These are phyloP conservation scores for Furcasterigmium furcatum DNA, from an alignment of 2,329 filamentous ascomycete genomes.

Conservation along the genomic window DNA sequence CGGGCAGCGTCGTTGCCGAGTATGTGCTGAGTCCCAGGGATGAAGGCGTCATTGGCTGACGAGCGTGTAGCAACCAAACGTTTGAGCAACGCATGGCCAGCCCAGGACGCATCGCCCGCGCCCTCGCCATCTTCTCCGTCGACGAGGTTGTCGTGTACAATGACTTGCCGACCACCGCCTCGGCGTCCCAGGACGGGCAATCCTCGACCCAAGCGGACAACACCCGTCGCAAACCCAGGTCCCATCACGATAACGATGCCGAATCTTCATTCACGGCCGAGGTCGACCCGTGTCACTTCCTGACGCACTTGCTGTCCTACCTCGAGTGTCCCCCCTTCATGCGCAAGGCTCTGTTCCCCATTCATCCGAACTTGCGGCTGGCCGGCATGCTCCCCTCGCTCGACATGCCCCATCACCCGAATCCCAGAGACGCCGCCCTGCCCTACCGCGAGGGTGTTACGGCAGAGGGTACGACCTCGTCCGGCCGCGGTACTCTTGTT, in stretches of 20 bases:
- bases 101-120: conserved; percentile 74
- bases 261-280: conserved; percentile 53
- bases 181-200: not conserved
- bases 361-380: conserved; percentile 73
- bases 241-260: not conserved
- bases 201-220: not conserved
- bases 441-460: conserved; percentile 77
- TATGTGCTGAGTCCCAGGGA: conserved; percentile 30
- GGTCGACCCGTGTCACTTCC: conserved; percentile 74
- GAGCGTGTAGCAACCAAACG: conserved; percentile 55
- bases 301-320: conserved; percentile 75
- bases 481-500: conserved; percentile 47
- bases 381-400: conserved; percentile 73
- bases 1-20: conserved; percentile 75
- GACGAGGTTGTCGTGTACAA: conserved; percentile 84
- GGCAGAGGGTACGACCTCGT: conserved; percentile 39
- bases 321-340: conserved; percentile 84
- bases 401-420: conserved; percentile 82
- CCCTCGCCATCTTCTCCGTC: conserved; percentile 77
- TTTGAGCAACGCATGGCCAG: conserved; percentile 73
- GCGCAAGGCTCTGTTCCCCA: conserved; percentile 69
- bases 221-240: not conserved
- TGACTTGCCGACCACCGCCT: conserved; percentile 40
- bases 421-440: conserved; percentile 70
- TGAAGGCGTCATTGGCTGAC: not conserved